Evolutionary conservation across 805 yeast genomes (phyloP).

Genomic region (Vanderwaltozyma polyspora): DNA sequence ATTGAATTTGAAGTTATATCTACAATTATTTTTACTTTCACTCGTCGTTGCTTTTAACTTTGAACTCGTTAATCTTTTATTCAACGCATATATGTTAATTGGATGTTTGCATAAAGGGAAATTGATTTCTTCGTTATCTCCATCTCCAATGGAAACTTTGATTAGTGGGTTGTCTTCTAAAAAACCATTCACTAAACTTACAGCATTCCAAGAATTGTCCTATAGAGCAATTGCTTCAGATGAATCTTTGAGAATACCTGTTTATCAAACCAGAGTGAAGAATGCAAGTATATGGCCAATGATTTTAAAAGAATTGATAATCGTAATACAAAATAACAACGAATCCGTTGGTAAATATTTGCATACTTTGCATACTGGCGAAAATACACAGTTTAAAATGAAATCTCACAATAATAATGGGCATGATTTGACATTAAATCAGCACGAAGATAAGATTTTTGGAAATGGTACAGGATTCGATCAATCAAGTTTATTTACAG

Average conservation of each 20-base stretch:
- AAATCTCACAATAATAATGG: no score
- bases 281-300: constrained; percentile 45
- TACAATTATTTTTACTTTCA: constrained; percentile 27
- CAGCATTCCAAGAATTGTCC: constrained; percentile 71
- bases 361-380: constrained; percentile 5
- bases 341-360: constrained; percentile 26
- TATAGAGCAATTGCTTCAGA: constrained; percentile 44
- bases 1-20: constrained; percentile 21
- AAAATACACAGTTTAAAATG: neutral
- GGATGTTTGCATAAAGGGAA: constrained; percentile 63
- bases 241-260: constrained; percentile 37
- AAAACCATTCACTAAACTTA: constrained; percentile 40
- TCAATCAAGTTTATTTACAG: neutral
- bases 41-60: constrained; percentile 31
- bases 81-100: constrained; percentile 55
- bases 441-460: constrained; percentile 1
- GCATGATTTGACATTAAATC: neutral
- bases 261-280: constrained; percentile 42
- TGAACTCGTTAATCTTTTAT: constrained; percentile 49
- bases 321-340: constrained; percentile 40
- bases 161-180: constrained; percentile 50
- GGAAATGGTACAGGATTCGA: neutral
- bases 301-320: constrained; percentile 49
- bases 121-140: constrained; percentile 44
- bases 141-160: constrained; percentile 53